Evolutionary conservation across 371 early-diverging fungal genomes (phyloP).

Genomic region (Rhizomucor miehei): DNA sequence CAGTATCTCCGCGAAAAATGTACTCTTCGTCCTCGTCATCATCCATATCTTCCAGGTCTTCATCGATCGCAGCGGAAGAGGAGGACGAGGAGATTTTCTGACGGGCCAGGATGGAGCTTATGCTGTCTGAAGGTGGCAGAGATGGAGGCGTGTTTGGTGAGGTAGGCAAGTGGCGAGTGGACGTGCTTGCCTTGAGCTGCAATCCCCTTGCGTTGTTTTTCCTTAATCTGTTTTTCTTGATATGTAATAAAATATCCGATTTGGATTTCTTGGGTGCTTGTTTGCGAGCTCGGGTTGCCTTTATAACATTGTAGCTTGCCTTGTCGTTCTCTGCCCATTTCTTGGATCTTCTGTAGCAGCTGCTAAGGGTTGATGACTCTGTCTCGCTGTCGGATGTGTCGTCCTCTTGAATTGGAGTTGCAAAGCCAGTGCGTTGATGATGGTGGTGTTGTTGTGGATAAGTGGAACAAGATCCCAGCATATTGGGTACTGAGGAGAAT

Average conservation of each 20-base stretch:
- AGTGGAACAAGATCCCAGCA: background rate
- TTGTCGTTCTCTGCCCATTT: background rate
- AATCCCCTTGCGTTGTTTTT: too few species aligned
- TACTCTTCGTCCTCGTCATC: slow-evolving; percentile 9
- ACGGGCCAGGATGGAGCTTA: slow-evolving; percentile 14
- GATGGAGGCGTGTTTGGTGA: background rate
- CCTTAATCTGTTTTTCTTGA: background rate
- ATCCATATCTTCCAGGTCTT: slow-evolving; percentile 15
- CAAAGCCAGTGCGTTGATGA: too few species aligned
- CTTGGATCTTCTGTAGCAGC: background rate
- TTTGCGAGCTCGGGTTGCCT: background rate
- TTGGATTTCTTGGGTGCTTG: slow-evolving; percentile 6
- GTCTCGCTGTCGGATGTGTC: slow-evolving; percentile 5
- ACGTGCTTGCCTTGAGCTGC: too few species aligned
- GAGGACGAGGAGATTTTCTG: slow-evolving; percentile 11
- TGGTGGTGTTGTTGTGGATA: background rate
- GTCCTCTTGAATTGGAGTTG: slow-evolving; percentile 1
- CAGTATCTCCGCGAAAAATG: background rate
- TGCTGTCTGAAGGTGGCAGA: slow-evolving; percentile 8
- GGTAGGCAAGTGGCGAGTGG: too few species aligned
- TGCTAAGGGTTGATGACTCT: slow-evolving; percentile 1
- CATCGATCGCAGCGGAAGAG: slow-evolving; percentile 2
- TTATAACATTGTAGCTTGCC: background rate
- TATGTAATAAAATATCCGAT: slow-evolving; percentile 8
- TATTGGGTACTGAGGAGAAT: slow-evolving; percentile 1